Conservation (phyloP, 768 basidiomycete genomes). For the Naganishia vishniacii region DNA sequence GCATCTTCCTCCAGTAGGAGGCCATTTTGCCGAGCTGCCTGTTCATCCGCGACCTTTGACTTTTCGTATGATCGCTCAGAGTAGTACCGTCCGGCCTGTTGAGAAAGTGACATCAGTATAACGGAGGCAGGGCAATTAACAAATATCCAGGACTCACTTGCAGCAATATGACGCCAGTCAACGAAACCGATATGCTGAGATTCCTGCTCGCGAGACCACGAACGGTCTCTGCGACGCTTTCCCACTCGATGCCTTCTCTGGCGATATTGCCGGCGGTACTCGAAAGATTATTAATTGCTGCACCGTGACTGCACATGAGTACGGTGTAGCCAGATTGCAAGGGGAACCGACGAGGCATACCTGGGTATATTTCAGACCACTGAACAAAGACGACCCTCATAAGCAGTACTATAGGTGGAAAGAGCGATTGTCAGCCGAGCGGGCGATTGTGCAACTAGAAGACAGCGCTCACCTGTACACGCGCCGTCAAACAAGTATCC, state of each 20-base stretch:
- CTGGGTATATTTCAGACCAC: slow-evolving; percentile 6
- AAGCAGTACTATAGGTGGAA: slow-evolving; percentile 10
- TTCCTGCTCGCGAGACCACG: slow-evolving; percentile 46
- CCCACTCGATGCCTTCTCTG: slow-evolving; percentile 30
- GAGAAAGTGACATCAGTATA: not conserved
- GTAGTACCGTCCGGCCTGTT: slow-evolving; percentile 44
- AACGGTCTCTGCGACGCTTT: slow-evolving; percentile 35
- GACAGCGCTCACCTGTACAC: slow-evolving; percentile 37
- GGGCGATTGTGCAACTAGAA: not conserved
- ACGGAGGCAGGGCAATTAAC: not conserved
- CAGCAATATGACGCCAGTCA: slow-evolving; percentile 48
- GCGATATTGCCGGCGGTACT: slow-evolving; percentile 29
- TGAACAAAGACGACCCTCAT: slow-evolving; percentile 10
- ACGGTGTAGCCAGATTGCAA: not conserved
- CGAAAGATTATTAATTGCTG: slow-evolving; percentile 42
- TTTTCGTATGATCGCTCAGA: slow-evolving; percentile 33
- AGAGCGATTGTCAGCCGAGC: not conserved
- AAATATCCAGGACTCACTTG: slow-evolving; percentile 36
- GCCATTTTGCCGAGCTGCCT: not conserved
- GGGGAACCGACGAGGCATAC: not conserved
- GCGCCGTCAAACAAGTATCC: slow-evolving; percentile 48
- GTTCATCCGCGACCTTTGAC: not conserved
- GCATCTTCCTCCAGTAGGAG: not conserved
- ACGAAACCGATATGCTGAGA: slow-evolving; percentile 47
- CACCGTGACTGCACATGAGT: not conserved